A percentile compares a stretch with the other conserved stretches of the same genome.
phyloP scores from a whole-genome alignment of 208 protist species.

The Crithidia expoeki region DNA sequence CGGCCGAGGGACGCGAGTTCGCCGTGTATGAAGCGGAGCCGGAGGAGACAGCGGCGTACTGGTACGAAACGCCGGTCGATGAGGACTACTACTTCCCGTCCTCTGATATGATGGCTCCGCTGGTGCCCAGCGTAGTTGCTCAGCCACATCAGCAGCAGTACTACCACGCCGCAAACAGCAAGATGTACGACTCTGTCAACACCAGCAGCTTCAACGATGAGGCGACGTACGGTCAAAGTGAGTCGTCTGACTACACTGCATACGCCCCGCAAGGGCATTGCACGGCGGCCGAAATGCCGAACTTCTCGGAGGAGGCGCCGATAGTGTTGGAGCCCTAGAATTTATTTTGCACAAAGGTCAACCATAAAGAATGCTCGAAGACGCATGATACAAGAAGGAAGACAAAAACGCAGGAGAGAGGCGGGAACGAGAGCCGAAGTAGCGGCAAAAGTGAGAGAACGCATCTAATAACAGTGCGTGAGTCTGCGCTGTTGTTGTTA shows the following conservation, averaged over 20 bases:
- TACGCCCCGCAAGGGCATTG: slow-evolving; percentile 21
- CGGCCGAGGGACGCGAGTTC: slow-evolving; percentile 36
- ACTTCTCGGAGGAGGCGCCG: slow-evolving; percentile 23
- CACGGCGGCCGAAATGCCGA: slow-evolving; percentile 30
- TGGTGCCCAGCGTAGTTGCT: slow-evolving; percentile 27
- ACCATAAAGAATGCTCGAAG: too few species aligned
- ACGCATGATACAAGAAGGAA: too few species aligned
- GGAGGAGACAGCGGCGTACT: slow-evolving; percentile 24
- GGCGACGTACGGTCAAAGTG: slow-evolving; percentile 21
- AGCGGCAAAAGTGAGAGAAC: too few species aligned
- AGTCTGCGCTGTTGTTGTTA: too few species aligned
- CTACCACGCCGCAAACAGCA: slow-evolving; percentile 4
- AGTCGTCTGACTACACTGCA: slow-evolving; percentile 10
- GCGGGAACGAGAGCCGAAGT: too few species aligned
- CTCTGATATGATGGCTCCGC: slow-evolving; percentile 35
- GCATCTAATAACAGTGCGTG: too few species aligned
- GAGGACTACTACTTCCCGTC: slow-evolving; percentile 49
- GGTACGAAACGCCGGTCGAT: slow-evolving; percentile 32
- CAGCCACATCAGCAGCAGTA: slow-evolving; percentile 18
- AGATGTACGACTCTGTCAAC: slow-evolving; percentile 21
- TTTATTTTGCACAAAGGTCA: too few species aligned
- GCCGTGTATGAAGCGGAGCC: slow-evolving; percentile 17
- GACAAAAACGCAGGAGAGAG: too few species aligned
- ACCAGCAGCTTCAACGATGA: slow-evolving; percentile 37
- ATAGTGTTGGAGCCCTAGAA: slow-evolving; percentile 43